Conservation (phyloP, 257 asterid species). For the Solanum bulbocastanum region DNA sequence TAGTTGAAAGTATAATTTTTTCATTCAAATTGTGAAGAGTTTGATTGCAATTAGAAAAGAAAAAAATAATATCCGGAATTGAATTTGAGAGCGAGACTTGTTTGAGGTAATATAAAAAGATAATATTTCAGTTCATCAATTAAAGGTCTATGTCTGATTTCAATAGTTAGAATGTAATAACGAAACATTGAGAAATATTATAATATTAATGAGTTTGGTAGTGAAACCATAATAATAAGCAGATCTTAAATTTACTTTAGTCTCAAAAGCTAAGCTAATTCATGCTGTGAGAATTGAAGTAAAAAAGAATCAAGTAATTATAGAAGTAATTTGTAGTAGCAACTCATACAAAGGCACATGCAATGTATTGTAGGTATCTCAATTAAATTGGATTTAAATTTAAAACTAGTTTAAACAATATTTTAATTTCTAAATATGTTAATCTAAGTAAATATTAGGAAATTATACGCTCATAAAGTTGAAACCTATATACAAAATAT, state of each 20-base stretch:
- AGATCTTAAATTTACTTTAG: background rate
- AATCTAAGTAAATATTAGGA: background rate
- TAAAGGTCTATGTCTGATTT: background rate
- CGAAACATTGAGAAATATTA: background rate
- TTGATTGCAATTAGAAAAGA: background rate
- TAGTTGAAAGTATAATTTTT: too few relatives aligned
- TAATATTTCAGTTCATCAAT: background rate
- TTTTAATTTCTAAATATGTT: background rate
- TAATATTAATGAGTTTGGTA: background rate
- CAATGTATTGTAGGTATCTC: background rate
- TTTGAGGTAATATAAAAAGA: background rate
- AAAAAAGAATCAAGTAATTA: background rate
- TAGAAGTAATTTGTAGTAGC: background rate
- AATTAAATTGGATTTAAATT: background rate
- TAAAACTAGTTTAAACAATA: background rate
- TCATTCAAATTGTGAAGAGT: too few relatives aligned
- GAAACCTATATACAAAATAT: background rate
- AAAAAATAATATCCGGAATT: background rate
- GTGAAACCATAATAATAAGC: background rate
- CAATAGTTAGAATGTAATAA: background rate
- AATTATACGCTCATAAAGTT: background rate
- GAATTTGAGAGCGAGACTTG: background rate
- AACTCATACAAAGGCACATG: background rate
- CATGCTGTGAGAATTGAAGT: background rate
- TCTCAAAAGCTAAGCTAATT: background rate